These are phyloP conservation scores for Platanthera zijinensis DNA, from an alignment of 106 monocot species.

Conservation along the genomic window DNA sequence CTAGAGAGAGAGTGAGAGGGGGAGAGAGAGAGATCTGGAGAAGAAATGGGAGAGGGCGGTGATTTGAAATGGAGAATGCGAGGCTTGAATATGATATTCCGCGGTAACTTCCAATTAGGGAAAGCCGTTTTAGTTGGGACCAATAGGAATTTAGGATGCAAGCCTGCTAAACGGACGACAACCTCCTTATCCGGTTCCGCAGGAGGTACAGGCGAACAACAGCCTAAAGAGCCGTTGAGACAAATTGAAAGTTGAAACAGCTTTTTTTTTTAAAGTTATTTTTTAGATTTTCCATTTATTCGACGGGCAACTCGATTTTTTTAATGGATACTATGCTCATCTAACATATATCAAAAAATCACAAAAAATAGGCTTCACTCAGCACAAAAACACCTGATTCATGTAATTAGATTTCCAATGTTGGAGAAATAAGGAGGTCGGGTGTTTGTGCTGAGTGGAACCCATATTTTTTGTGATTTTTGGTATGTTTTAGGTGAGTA, in stretches of 20 bases:
- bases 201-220: background rate
- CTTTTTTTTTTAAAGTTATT: too few species aligned
- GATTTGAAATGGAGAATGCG: constrained; percentile 5
- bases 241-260: background rate
- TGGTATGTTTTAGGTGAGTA: too few species aligned
- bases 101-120: background rate
- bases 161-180: background rate
- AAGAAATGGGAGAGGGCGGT: background rate
- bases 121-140: background rate
- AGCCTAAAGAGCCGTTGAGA: background rate
- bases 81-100: background rate
- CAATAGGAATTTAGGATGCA: background rate
- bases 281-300: too few species aligned
- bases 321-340: too few species aligned
- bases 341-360: too few species aligned
- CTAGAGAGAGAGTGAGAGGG: background rate
- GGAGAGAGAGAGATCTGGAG: background rate
- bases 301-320: too few species aligned
- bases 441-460: too few species aligned
- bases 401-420: too few species aligned
- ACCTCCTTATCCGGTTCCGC: background rate
- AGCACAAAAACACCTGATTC: too few species aligned
- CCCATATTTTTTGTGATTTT: too few species aligned
- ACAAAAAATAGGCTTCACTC: too few species aligned
- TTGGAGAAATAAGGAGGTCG: too few species aligned